Evolutionary conservation across 129 eudicot species (phyloP).

Genomic region (Smallanthus sonchifolius): DNA sequence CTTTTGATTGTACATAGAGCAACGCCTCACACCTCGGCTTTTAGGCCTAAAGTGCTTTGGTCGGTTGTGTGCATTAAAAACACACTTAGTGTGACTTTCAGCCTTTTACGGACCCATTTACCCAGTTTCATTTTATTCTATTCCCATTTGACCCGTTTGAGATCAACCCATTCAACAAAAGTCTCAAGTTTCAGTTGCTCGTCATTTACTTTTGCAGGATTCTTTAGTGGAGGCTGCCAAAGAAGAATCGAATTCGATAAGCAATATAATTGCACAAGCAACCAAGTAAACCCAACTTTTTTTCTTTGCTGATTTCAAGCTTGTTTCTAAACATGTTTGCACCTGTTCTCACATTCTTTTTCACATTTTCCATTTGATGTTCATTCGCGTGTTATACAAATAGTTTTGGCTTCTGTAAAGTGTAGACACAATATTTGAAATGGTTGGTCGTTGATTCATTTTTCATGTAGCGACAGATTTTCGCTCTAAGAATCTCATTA

Average conservation of each 20-base stretch:
- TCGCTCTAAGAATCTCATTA: no score
- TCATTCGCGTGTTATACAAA: neutral
- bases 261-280: slow-evolving; percentile 88
- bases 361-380: neutral
- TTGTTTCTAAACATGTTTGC: slow-evolving; percentile 9
- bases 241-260: slow-evolving; percentile 73
- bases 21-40: no score
- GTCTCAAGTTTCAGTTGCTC: neutral
- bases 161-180: neutral
- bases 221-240: slow-evolving; percentile 83
- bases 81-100: neutral
- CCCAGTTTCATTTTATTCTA: neutral
- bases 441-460: neutral
- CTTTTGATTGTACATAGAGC: no score
- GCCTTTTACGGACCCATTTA: neutral
- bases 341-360: no score
- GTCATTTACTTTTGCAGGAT: slow-evolving; percentile 43
- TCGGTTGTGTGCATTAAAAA: neutral
- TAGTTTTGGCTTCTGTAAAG: neutral
- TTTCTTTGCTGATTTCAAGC: neutral
- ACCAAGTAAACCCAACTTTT: slow-evolving; percentile 48
- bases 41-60: neutral
- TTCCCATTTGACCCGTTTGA: neutral
- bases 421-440: slow-evolving; percentile 8
- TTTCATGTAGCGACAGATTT: neutral